These are phyloP conservation scores for Lenwebbia sp. DNA, from an alignment of 345 rosid genomes.

Conservation along the genomic window DNA sequence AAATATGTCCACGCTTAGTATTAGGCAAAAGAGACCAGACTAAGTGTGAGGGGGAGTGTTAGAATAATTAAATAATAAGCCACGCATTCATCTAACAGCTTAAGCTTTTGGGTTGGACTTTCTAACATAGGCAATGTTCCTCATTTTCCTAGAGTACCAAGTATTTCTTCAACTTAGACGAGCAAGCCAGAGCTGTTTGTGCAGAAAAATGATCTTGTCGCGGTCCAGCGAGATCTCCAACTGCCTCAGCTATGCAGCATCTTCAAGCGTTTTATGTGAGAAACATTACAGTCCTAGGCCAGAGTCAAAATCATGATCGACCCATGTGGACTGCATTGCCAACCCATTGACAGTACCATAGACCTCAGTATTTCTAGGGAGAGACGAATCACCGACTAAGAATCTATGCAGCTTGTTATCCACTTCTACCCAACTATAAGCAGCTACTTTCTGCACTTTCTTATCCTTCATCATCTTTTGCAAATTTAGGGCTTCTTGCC, in stretches of 20 bases:
- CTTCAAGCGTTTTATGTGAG: not conserved
- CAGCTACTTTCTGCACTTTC: not conserved
- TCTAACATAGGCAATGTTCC: not conserved
- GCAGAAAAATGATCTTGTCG: not conserved
- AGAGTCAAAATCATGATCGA: not conserved
- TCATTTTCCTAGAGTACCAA: not conserved
- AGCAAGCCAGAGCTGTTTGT: not conserved
- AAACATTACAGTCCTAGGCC: not conserved
- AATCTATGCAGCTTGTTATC: not conserved
- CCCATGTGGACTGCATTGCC: not conserved
- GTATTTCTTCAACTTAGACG: not conserved
- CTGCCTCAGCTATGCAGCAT: not conserved
- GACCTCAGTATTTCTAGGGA: not conserved
- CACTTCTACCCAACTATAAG: not conserved
- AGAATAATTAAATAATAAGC: no score
- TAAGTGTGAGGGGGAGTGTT: no score
- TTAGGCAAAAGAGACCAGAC: no score
- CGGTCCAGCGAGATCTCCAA: not conserved
- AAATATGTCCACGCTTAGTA: no score
- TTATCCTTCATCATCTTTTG: not conserved
- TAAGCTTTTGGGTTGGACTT: no score
- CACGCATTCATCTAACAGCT: no score
- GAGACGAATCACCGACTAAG: not conserved
- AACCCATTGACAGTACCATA: not conserved
- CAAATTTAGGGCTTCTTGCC: not conserved